Conservation (phyloP, 108 stramenopile species). For the Discostella stelligeroides region DNA sequence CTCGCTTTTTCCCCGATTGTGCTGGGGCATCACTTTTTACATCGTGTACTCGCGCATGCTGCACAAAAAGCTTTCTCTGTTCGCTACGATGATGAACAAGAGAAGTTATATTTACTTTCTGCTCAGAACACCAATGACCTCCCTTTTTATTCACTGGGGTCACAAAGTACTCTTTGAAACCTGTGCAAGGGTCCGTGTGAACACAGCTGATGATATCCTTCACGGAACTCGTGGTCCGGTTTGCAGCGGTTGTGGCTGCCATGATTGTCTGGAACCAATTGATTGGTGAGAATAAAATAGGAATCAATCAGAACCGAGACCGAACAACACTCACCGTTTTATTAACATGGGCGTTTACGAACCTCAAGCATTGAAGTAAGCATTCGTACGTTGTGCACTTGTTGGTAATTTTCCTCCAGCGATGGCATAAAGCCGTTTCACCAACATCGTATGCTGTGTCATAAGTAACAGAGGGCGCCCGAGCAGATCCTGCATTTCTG, state of each 20-base stretch:
- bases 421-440: constrained; percentile 62
- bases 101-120: constrained; percentile 50
- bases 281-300: too few species aligned
- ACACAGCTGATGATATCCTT: constrained; percentile 45
- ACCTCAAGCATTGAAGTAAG: constrained; percentile 52
- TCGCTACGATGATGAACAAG: constrained; percentile 52
- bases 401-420: constrained; percentile 72
- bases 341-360: constrained; percentile 66
- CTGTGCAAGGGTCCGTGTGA: constrained; percentile 54
- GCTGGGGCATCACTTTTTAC: too few species aligned
- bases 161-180: constrained; percentile 62
- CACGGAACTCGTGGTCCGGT: constrained; percentile 21
- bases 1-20: too few species aligned
- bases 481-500: constrained; percentile 60
- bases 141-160: constrained; percentile 47
- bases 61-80: constrained; percentile 1
- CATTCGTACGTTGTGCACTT: constrained; percentile 61
- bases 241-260: constrained; percentile 27
- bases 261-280: constrained; percentile 19
- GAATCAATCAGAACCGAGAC: too few species aligned
- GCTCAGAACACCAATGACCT: constrained; percentile 62
- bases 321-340: constrained; percentile 54
- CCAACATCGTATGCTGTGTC: constrained; percentile 79
- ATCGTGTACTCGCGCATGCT: neutral
- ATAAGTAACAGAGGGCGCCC: constrained; percentile 68